Evolutionary conservation across 106 monocot genomes (phyloP), one percentile per base, ranked within the genome.

Genomic region (Triglochin maritima): DNA sequence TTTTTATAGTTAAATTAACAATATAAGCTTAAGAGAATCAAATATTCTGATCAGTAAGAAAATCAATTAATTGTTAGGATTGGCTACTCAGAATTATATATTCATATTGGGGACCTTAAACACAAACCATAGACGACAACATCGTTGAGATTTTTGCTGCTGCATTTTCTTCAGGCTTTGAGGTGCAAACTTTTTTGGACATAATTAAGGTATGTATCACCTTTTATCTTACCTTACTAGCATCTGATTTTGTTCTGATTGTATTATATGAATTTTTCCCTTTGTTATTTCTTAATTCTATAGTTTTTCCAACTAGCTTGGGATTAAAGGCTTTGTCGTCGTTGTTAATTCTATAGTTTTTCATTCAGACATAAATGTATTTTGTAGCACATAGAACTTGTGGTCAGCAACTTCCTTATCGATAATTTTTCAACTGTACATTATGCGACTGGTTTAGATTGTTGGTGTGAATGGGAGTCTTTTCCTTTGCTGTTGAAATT

Each of bases 101-200:
- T 29, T 29, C 29, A 29, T 29, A 29, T 29, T 29, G 29, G 29
- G 29, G 29, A 29, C 29, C 29, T 29, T 29, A 29, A 29, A 29
- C 29, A 29, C 29, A 29, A 29, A 29, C 29, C 29, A 29, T 29
- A 29, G 29, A 29, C 29, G 29, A 29, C 29, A 29, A 29, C 29
- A 29, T 29, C 29, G 75, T 82, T 76, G 80, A 87, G 78, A 92
- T 85, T 47, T 92, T 92, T 68, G 87, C 83, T 2, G 60, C 85
- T 65, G 69, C 80, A 11, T 92, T 92, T 72, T 44, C 78, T 0
- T 53, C 57, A 41, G 59, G 45, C 50, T 51, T 43, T 64, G 64
- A 47, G 70, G 82, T 78, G 43, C 81, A 85, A 76, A 62, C 49
- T 46, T 91, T 91, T 71, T 17, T 87, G 8, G 62, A 74, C 43